Evolutionary conservation across 139 green algal genomes (phyloP), one percentile per base, ranked within the genome.

Genomic region (Auxenochlorella pyrenoidosa): DNA sequence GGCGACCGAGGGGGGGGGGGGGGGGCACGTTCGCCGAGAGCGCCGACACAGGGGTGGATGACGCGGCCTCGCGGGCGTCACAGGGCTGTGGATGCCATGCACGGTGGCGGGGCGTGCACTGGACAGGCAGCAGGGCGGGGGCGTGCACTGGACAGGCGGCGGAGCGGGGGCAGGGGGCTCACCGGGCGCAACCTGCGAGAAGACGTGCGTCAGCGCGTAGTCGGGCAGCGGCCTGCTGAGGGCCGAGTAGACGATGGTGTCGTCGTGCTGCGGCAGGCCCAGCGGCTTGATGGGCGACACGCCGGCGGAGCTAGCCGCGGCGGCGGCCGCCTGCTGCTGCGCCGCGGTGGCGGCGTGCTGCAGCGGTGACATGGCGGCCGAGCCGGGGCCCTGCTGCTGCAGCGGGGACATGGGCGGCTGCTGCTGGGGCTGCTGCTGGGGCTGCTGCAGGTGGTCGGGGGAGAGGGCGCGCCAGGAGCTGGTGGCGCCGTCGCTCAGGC

Each of bases 191-290:
- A 83, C 90, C 34, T 85, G 68, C 1, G 80, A 89, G 59, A 95
- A 95, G 63, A 94, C 85, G 68, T 95, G 88, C 40, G 88, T 68
- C 22, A 95, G 81, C 19, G 91, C 83, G 24, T 93, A 94, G 75
- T 90, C 88, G 13, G 92, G 90, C 83, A 95, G 72, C 10, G 91
- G 93, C 34, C 91, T 76, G 36, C 60, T 80, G 0, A 95, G 87
- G 5, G 85, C 54, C 3, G 92, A 94, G 88, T 92, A 95, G 41
- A 94, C 82, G n/a, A 90, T 66, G 13, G 41, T 88, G 18, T 79
- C 76, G 44, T 88, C 85, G 38, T 76, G 58, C 59, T 66, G 58
- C 5, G 59, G 40, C 4, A 54, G 26, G 10, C 32, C 59, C 40
- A 83, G 73, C 18, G 75, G 30, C 51, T 81, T 88, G 13, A 88